Base-by-base conservation (phyloP, 2,329 filamentous ascomycete genomes). In the Pseudogymnoascus sp. region DNA sequence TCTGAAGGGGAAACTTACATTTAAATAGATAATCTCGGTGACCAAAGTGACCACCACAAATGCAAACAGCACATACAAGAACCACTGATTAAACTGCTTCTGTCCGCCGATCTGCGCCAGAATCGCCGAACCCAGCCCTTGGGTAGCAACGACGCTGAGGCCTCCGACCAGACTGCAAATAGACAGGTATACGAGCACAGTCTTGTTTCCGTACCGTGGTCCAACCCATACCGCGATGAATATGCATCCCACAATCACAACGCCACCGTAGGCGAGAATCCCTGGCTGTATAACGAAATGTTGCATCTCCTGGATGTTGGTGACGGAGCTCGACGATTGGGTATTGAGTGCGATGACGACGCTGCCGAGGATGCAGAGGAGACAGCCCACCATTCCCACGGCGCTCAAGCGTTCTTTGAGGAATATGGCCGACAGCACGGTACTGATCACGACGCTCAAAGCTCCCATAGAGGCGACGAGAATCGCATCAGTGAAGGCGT, bases 41-140 rank as follows among this genome's bases (percentile, higher is more conserved):
- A 97, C 70, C 10, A 99, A 79, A 0, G 95, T 97, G n/a, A 79
- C 78, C 67, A 97, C 82, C 62, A 97, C 92, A 76, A 99, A 97
- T 4, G 93, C 90, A 63, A 97, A 79, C 33, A 97, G 78, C 4
- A 97, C 87, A 76, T 96, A 99, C 40, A 96, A 78, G 73, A 99
- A 99, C 93, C 93, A 97, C 74, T 97, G 86, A 75, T 97, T 96
- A 77, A 96, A 97, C 80, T 99, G 93, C 1, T 87, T 82, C 60
- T 86, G 85, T 15, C 93, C 95, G 17, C 84, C 82, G 65, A 88
- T 88, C 78, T 96, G 92, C 0, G 93, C 90, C 63, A 97, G 84
- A 67, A 99, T 93, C 17, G 93, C 93, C 62, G 93, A 87, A 62
- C 95, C 95, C 47, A 99, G 78, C 17, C 95, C 95, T 76, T 97